Conservation (phyloP, 2,329 filamentous ascomycete species). For the Paecilomyces fulvus region DNA sequence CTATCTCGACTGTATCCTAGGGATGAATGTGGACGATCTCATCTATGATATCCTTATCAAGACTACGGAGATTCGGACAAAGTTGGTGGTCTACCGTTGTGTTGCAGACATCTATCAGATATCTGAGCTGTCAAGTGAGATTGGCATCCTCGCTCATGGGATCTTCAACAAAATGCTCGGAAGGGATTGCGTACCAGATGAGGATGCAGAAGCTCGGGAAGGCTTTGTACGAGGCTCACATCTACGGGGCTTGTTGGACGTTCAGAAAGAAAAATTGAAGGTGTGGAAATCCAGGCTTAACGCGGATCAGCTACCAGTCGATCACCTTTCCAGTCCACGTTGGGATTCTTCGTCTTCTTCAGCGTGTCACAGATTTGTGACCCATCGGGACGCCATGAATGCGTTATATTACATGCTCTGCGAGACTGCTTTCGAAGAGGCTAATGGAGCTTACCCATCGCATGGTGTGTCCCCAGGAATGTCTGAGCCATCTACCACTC, state of each 20-base stretch:
- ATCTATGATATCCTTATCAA: constrained; percentile 16
- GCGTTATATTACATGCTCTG: not conserved
- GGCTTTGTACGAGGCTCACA: constrained; percentile 9
- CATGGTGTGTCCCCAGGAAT: not conserved
- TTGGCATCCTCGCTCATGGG: not conserved
- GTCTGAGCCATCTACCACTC: not conserved
- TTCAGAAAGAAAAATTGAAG: constrained; percentile 8
- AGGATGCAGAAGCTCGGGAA: constrained; percentile 5
- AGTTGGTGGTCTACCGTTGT: constrained; percentile 9
- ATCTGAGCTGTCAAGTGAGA: not conserved
- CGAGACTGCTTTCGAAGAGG: not conserved
- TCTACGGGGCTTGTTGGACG: constrained; percentile 8
- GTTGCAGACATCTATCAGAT: constrained; percentile 3
- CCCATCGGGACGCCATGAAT: not conserved
- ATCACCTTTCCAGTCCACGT: not conserved
- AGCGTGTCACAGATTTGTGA: not conserved
- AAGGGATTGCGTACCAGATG: not conserved
- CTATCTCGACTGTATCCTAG: constrained; percentile 9
- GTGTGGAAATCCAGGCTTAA: constrained; percentile 9
- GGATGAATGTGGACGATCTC: constrained; percentile 12
- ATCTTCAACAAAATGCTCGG: not conserved
- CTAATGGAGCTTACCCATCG: not conserved
- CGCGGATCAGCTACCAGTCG: not conserved
- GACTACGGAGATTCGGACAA: constrained; percentile 11
- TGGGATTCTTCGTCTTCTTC: not conserved